Percentiles rank a stretch among this genome's conserved stretches.
These are phyloP conservation scores for Phytophthora foliorum DNA, from an alignment of 352 stramenopile genomes.

Conservation along the genomic window DNA sequence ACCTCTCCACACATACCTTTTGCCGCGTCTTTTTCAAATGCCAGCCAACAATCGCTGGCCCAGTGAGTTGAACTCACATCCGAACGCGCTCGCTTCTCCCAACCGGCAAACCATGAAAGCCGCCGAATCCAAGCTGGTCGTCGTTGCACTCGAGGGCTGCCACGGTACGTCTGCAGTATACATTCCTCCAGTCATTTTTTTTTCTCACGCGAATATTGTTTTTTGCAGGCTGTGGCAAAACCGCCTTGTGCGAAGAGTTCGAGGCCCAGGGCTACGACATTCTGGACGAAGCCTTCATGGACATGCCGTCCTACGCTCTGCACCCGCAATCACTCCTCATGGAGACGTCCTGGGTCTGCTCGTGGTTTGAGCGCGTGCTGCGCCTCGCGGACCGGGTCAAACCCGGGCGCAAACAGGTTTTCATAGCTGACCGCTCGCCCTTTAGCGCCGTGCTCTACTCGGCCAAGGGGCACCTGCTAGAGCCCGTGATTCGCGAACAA, in stretches of 20 bases:
- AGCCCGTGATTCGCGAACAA: slow-evolving; percentile 85
- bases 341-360: slow-evolving; percentile 92
- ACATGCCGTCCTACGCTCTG: slow-evolving; percentile 88
- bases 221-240: slow-evolving; percentile 76
- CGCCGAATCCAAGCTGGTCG: slow-evolving; percentile 71
- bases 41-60: not conserved
- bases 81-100: not conserved
- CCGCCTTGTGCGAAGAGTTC: slow-evolving; percentile 80
- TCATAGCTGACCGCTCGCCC: slow-evolving; percentile 88
- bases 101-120: slow-evolving; percentile 32
- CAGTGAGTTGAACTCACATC: slow-evolving; percentile 15
- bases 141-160: slow-evolving; percentile 90
- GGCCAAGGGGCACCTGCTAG: slow-evolving; percentile 70
- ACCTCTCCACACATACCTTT: slow-evolving; percentile 7
- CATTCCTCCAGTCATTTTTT: slow-evolving; percentile 5
- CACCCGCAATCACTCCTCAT: slow-evolving; percentile 92
- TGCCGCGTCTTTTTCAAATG: slow-evolving; percentile 35
- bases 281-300: slow-evolving; percentile 90
- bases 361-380: slow-evolving; percentile 91
- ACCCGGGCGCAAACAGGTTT: slow-evolving; percentile 63
- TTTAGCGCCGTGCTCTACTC: slow-evolving; percentile 90
- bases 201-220: slow-evolving; percentile 21
- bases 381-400: slow-evolving; percentile 65
- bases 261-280: slow-evolving; percentile 79
- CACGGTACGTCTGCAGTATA: slow-evolving; percentile 48